phyloP scores from a whole-genome alignment of 2,329 filamentous ascomycete species.

The Penicillium sp. region DNA sequence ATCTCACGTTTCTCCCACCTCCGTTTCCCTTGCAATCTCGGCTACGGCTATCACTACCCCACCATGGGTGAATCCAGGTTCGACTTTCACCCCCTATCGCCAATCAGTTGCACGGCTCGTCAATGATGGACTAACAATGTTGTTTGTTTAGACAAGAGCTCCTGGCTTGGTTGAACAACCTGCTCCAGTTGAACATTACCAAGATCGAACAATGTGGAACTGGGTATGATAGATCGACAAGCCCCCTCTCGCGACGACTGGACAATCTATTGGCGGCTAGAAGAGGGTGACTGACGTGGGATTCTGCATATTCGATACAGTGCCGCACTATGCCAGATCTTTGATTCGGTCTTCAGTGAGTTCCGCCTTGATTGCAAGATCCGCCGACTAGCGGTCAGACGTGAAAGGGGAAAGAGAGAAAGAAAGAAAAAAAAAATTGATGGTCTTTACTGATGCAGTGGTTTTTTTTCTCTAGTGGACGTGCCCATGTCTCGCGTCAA shows the following conservation, averaged over 20 bases:
- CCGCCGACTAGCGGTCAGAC: conserved; percentile 1
- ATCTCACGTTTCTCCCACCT: conserved; percentile 4
- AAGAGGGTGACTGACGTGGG: conserved; percentile 10
- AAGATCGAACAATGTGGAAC: conserved; percentile 99
- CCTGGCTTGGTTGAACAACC: conserved; percentile 93
- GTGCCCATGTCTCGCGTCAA: conserved; percentile 94
- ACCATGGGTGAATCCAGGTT: conserved; percentile 67
- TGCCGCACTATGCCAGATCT: conserved; percentile 93
- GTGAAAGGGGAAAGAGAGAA: not conserved
- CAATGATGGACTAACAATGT: conserved; percentile 9
- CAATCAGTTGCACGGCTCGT: conserved; percentile 15
- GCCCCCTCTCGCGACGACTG: conserved; percentile 3
- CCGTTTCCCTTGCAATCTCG: conserved; percentile 5
- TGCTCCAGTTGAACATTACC: conserved; percentile 95
- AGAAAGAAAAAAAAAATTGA: not conserved
- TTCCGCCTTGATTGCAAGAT: conserved; percentile 11
- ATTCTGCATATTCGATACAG: conserved; percentile 48
- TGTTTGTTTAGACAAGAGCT: conserved; percentile 76
- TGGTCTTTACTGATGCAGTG: conserved; percentile 11
- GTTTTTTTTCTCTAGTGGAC: conserved; percentile 57
- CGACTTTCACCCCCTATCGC: conserved; percentile 23
- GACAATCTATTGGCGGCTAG: not conserved
- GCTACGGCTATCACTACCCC: conserved; percentile 31
- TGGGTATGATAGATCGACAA: conserved; percentile 62
- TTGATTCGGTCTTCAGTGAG: conserved; percentile 91